phyloP scores from a whole-genome alignment of 1,284 basidiomycete species.

The Singerocomus rubriflavus region DNA sequence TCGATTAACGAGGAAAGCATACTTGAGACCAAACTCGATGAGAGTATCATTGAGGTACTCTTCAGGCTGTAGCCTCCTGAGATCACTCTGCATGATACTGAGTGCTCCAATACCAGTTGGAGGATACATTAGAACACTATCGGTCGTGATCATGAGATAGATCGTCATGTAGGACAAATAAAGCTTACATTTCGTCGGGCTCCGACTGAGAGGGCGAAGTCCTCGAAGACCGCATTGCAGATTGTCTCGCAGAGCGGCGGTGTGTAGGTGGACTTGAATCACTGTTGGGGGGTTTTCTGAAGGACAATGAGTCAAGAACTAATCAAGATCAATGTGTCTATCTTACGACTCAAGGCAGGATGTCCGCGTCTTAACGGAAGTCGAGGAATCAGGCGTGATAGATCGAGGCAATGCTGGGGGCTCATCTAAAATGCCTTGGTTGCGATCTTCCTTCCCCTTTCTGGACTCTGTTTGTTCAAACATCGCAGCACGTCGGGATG shows the following conservation, averaged over 20 bases:
- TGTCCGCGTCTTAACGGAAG: slow-evolving; percentile 14
- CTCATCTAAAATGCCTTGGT: not conserved
- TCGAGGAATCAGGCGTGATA: slow-evolving; percentile 20
- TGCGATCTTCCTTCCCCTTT: not conserved
- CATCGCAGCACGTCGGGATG: slow-evolving; percentile 16
- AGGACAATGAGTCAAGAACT: slow-evolving; percentile 1
- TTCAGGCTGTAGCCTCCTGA: slow-evolving; percentile 65
- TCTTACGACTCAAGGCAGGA: slow-evolving; percentile 21
- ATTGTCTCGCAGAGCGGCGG: slow-evolving; percentile 36
- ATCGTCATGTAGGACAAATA: not conserved
- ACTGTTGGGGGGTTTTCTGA: slow-evolving; percentile 14
- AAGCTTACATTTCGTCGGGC: slow-evolving; percentile 62
- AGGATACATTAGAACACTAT: slow-evolving; percentile 76
- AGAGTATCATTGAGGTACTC: slow-evolving; percentile 95
- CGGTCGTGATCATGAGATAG: not conserved
- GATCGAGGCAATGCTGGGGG: slow-evolving; percentile 5
- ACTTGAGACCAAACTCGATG: slow-evolving; percentile 95
- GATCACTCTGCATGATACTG: slow-evolving; percentile 76
- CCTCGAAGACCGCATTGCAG: slow-evolving; percentile 14
- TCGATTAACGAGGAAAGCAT: slow-evolving; percentile 28
- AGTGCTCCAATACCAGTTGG: slow-evolving; percentile 66
- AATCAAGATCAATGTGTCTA: not conserved
- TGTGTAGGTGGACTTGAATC: slow-evolving; percentile 7
- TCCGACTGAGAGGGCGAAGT: slow-evolving; percentile 36
- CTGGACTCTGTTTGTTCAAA: slow-evolving; percentile 10